Evolutionary conservation across 306 rosid genomes (phyloP).

Genomic region (Urtica urens): DNA sequence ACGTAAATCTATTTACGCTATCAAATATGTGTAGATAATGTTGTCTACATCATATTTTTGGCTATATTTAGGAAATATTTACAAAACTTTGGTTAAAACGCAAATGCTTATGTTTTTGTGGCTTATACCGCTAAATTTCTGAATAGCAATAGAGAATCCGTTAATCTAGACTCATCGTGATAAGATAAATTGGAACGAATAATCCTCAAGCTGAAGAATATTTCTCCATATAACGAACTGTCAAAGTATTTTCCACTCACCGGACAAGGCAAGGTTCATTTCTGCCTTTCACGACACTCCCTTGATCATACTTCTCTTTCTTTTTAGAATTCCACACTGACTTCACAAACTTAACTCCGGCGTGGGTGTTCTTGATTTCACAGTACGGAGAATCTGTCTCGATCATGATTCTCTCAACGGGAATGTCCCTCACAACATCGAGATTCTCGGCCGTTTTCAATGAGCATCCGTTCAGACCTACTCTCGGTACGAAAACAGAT

Average conservation of each 20-base stretch:
- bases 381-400: conserved; percentile 97
- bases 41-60: too few relatives aligned
- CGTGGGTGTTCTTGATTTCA: conserved; percentile 83
- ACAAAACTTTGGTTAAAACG: too few relatives aligned
- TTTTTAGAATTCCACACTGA: conserved; percentile 76
- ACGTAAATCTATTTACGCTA: too few relatives aligned
- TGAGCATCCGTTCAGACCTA: conserved; percentile 92
- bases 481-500: conserved; percentile 1
- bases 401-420: conserved; percentile 78
- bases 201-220: too few relatives aligned
- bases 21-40: too few relatives aligned
- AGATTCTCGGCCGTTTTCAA: conserved; percentile 71
- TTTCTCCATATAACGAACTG: too few relatives aligned
- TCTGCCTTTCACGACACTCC: conserved; percentile 69
- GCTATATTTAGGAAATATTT: too few relatives aligned
- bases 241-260: conserved; percentile 38
- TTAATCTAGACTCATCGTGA: too few relatives aligned
- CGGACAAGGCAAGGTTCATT: conserved; percentile 91
- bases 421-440: conserved; percentile 67
- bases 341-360: conserved; percentile 71
- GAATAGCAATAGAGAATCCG: too few relatives aligned
- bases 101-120: too few relatives aligned
- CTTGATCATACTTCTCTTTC: conserved; percentile 83
- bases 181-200: too few relatives aligned
- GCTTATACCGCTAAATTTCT: too few relatives aligned